Evolutionary conservation across 225 moss, liverwort and hornwort genomes (phyloP).

Genomic region (Sphagnum contortum): DNA sequence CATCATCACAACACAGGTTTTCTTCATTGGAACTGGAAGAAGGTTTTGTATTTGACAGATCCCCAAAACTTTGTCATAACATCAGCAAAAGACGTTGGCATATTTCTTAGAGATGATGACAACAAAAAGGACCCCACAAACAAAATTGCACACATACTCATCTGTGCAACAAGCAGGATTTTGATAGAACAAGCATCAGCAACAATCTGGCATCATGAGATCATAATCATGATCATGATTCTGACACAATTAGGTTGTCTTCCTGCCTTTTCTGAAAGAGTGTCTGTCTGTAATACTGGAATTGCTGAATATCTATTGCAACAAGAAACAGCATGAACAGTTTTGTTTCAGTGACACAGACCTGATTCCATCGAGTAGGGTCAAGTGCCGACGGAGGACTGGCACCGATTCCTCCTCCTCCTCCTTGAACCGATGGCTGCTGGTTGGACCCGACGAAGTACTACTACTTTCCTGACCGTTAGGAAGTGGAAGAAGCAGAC

Average conservation of each 20-base stretch:
- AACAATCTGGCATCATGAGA: too few relatives aligned
- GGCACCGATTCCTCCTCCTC: too few relatives aligned
- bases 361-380: constrained; percentile 48
- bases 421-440: too few relatives aligned
- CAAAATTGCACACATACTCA: background rate
- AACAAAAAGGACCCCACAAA: background rate
- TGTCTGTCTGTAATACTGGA: background rate
- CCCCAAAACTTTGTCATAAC: background rate
- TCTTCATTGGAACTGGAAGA: too few relatives aligned
- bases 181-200: background rate
- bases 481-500: too few relatives aligned
- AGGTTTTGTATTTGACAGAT: background rate
- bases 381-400: constrained; percentile 36
- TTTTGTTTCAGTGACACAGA: background rate
- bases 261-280: background rate
- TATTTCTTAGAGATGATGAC: background rate
- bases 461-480: too few relatives aligned
- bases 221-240: too few relatives aligned
- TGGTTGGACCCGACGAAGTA: too few relatives aligned
- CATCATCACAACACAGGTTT: background rate
- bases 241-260: too few relatives aligned
- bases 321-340: background rate
- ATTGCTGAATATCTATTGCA: background rate
- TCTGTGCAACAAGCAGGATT: background rate
- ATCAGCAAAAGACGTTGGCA: too few relatives aligned